Evolutionary conservation across 345 rosid species (phyloP), one percentile per base, ranked within the genome.

Genomic region (Eucalyptus virginea): DNA sequence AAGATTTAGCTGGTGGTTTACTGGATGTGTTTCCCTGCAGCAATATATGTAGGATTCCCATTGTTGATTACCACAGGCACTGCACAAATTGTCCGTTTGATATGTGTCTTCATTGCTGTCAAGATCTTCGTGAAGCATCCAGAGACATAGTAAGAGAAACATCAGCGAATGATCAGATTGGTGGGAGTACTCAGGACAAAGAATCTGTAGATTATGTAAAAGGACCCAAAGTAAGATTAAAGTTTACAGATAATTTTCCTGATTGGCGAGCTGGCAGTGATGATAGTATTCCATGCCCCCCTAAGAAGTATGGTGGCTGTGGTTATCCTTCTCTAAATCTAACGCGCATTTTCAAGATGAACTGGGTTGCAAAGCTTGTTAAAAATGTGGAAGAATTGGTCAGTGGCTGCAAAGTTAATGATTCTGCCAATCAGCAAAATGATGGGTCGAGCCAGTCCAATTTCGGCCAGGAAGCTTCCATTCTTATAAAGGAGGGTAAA

Each of bases 381-480:
- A 98, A 97, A 91, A 97, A 96, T 88, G 97, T 94, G 85, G 99
- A 98, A 92, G 99, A 98, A 92, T 94, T 98, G 97, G 99, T 96
- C 88, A 91, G 90, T 88, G 98, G 99, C 88, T 98, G 99, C 91
- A 95, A 91, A 93, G 95, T 96, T 89, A 81, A 90, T 90, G 93
- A 93, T 72, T n/a, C 90, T 90, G 88, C 87, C 51, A 69, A 92
- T 91, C 88, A 87, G 77, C 90, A 60, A 89, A 93, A 81, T 40
- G 67, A 88, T 77, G 93, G 91, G 62, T 6, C 88, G 21, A 88
- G 83, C 91, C 93, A 94, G 92, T 88, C 93, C 67, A 88, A 93
- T 47, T 92, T 94, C 34, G 86, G 89, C 91, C 94, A 94, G 86
- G 93, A 87, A 92, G 90, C 97, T 85, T 88, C 67, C 67, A 86